Conservation (phyloP, 2,329 filamentous ascomycete species). For the Fusarium sterilihyphosum region DNA sequence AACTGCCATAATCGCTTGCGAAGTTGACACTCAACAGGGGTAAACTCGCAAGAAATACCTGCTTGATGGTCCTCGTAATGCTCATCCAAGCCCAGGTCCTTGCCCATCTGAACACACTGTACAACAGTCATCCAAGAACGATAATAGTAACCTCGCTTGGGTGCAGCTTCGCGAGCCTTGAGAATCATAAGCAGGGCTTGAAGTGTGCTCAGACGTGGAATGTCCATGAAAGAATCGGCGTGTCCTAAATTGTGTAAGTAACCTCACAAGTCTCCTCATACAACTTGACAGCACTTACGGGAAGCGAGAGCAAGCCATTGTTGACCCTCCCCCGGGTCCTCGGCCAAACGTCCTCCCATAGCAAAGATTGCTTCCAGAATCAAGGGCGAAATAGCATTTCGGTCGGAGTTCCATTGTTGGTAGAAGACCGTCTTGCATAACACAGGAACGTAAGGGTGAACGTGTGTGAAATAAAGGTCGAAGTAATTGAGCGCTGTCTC, state of each 20-base stretch:
- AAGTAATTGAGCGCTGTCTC: constrained; percentile 86
- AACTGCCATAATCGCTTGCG: constrained; percentile 92
- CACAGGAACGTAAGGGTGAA: constrained; percentile 93
- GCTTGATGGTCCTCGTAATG: constrained; percentile 82
- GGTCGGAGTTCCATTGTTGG: constrained; percentile 86
- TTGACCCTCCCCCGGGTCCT: constrained; percentile 84
- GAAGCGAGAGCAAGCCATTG: constrained; percentile 94
- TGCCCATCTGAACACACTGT: constrained; percentile 90
- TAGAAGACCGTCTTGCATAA: constrained; percentile 85
- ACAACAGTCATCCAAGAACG: constrained; percentile 97
- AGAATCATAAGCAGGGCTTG: constrained; percentile 88
- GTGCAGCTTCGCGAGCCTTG: constrained; percentile 91
- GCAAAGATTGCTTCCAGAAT: constrained; percentile 92
- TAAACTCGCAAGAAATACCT: constrained; percentile 75
- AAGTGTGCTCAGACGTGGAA: constrained; percentile 88
- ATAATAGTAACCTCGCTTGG: constrained; percentile 95
- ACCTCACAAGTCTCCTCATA: neutral
- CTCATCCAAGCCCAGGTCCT: constrained; percentile 89
- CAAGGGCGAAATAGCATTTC: constrained; percentile 86
- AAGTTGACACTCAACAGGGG: constrained; percentile 78
- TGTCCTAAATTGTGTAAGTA: constrained; percentile 68
- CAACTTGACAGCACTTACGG: constrained; percentile 60
- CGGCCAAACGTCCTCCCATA: constrained; percentile 83
- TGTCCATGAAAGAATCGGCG: constrained; percentile 92
- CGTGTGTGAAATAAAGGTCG: constrained; percentile 87